phyloP scores from a whole-genome alignment of 805 yeast genomes.

The Starmerella vaccinii region DNA sequence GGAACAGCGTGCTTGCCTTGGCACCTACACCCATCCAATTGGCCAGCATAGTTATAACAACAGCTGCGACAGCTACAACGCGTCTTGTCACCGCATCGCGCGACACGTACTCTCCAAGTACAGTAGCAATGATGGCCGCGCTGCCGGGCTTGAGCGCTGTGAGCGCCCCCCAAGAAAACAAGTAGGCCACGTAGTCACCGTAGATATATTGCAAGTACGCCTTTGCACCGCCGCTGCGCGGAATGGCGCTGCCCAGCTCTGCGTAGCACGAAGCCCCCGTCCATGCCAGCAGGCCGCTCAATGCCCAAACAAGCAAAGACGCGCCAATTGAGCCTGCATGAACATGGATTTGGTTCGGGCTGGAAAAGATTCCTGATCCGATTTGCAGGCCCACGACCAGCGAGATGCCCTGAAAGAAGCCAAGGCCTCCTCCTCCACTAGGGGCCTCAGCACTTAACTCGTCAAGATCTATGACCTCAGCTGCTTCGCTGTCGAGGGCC shows the following conservation, averaged over 20 bases:
- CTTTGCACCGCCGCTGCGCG: conserved; percentile 36
- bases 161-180: conserved; percentile 35
- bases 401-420: conserved; percentile 31
- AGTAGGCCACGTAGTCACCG: conserved; percentile 32
- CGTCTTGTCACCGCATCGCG: conserved; percentile 28
- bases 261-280: conserved; percentile 38
- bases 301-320: conserved; percentile 33
- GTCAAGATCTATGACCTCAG: background rate
- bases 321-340: conserved; percentile 34
- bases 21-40: conserved; percentile 32
- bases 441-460: background rate
- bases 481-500: background rate
- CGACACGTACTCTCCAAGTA: conserved; percentile 33
- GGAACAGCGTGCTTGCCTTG: conserved; percentile 28
- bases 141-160: conserved; percentile 35
- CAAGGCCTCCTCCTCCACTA: conserved; percentile 11
- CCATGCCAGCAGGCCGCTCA: conserved; percentile 36
- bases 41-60: conserved; percentile 25
- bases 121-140: conserved; percentile 35
- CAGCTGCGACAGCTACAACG: conserved; percentile 28
- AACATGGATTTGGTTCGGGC: conserved; percentile 34
- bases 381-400: conserved; percentile 36
- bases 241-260: conserved; percentile 35
- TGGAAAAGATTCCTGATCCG: conserved; percentile 38
- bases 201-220: conserved; percentile 33